Evolutionary conservation across 2,329 filamentous ascomycete species (phyloP).

Genomic region (Fusarium multiceps): DNA sequence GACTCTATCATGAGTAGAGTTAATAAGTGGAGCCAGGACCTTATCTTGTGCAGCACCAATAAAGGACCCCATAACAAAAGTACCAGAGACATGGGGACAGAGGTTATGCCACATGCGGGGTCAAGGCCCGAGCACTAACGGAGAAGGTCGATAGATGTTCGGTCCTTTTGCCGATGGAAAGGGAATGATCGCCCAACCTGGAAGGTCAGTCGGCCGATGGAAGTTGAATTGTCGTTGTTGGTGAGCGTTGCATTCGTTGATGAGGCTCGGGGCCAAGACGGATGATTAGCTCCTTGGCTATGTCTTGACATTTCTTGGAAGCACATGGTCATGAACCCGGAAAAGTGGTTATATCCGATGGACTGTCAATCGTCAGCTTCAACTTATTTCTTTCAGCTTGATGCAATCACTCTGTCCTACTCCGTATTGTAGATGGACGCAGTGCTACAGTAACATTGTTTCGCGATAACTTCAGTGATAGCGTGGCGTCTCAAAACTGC

Average conservation of each 20-base stretch:
- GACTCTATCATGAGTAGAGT: constrained; percentile 19
- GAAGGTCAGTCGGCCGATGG: constrained; percentile 33
- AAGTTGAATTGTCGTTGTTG: background rate
- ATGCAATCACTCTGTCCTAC: background rate
- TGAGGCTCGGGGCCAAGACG: constrained; percentile 8
- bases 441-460: background rate
- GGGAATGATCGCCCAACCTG: constrained; percentile 18
- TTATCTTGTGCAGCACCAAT: constrained; percentile 17
- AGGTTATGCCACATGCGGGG: constrained; percentile 30
- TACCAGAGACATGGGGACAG: constrained; percentile 9
- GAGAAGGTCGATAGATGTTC: constrained; percentile 13
- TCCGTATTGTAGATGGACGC: background rate
- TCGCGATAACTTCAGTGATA: background rate
- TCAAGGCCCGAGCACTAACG: constrained; percentile 30
- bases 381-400: background rate
- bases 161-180: constrained; percentile 30
- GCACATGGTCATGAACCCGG: background rate
- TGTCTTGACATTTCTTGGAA: constrained; percentile 5
- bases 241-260: background rate
- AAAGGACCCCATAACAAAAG: constrained; percentile 26
- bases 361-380: background rate
- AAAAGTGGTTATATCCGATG: background rate
- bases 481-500: background rate
- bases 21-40: constrained; percentile 20
- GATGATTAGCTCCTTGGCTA: constrained; percentile 1